Percentiles rank a stretch among this genome's conserved stretches.
phyloP scores from a whole-genome alignment of 371 early-diverging fungal genomes.

The Entomophthora muscae region DNA sequence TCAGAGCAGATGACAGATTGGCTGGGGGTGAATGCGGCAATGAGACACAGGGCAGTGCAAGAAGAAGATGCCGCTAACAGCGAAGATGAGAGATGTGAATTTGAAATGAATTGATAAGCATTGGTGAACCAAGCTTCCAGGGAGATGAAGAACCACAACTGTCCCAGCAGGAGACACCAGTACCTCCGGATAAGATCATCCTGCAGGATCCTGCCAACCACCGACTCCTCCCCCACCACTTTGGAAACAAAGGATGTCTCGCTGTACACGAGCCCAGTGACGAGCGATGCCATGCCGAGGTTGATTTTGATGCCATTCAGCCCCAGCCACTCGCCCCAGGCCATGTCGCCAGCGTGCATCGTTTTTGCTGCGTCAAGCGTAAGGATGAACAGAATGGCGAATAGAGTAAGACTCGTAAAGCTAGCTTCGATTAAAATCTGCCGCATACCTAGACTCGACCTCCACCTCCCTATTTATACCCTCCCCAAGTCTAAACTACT shows the following conservation, averaged over 20 bases:
- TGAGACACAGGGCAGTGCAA: neutral
- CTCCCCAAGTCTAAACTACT: no score
- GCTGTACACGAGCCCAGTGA: neutral
- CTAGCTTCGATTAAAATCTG: neutral
- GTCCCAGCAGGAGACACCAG: neutral
- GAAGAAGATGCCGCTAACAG: neutral
- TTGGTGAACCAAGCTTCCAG: neutral
- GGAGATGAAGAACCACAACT: neutral
- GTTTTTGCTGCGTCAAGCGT: neutral
- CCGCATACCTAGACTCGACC: no score
- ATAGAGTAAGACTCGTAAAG: neutral
- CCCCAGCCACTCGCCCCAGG: neutral
- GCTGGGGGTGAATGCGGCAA: neutral
- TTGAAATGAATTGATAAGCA: neutral
- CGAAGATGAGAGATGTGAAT: neutral
- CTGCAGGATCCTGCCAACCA: neutral
- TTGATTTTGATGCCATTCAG: neutral
- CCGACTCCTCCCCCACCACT: neutral
- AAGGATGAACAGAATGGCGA: neutral
- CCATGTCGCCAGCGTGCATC: neutral
- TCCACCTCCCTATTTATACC: no score
- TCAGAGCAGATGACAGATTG: neutral
- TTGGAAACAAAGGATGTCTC: neutral
- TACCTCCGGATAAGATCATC: neutral
- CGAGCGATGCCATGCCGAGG: neutral